Conservation (phyloP, 768 basidiomycete species). For the Naganishia antarctica region DNA sequence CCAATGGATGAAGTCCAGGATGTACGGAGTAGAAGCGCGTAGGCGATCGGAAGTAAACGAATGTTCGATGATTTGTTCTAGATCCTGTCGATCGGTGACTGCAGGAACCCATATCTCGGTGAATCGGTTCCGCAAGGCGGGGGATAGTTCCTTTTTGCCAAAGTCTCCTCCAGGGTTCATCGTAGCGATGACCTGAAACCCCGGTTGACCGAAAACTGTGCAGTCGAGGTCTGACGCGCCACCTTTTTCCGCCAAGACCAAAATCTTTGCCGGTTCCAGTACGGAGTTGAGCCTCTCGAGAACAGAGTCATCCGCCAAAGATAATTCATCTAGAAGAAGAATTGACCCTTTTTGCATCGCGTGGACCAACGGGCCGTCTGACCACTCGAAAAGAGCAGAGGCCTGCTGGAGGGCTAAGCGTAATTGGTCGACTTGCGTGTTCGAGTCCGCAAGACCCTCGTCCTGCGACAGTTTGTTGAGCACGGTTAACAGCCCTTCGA, state of each 20-base stretch:
- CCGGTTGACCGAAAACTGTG: constrained; percentile 60
- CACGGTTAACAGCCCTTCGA: background rate
- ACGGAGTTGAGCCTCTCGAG: constrained; percentile 95
- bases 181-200: constrained; percentile 87
- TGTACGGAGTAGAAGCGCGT: constrained; percentile 56
- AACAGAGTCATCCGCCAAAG: constrained; percentile 94
- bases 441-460: background rate
- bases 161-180: constrained; percentile 99
- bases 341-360: constrained; percentile 82
- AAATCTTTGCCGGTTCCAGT: constrained; percentile 78
- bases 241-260: constrained; percentile 89
- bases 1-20: constrained; percentile 81
- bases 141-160: constrained; percentile 97
- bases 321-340: constrained; percentile 92
- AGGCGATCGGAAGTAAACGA: constrained; percentile 63
- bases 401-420: constrained; percentile 11
- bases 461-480: background rate
- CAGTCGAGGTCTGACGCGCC: constrained; percentile 67
- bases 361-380: constrained; percentile 89
- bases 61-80: constrained; percentile 68
- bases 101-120: constrained; percentile 98
- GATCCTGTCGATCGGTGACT: constrained; percentile 66
- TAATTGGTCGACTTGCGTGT: background rate
- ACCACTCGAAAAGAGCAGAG: constrained; percentile 86
- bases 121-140: constrained; percentile 92